Evolutionary conservation across 495 filamentous ascomycete genomes (phyloP), one percentile per base, ranked within the genome.

Genomic region (Penicillium tannophilum): DNA sequence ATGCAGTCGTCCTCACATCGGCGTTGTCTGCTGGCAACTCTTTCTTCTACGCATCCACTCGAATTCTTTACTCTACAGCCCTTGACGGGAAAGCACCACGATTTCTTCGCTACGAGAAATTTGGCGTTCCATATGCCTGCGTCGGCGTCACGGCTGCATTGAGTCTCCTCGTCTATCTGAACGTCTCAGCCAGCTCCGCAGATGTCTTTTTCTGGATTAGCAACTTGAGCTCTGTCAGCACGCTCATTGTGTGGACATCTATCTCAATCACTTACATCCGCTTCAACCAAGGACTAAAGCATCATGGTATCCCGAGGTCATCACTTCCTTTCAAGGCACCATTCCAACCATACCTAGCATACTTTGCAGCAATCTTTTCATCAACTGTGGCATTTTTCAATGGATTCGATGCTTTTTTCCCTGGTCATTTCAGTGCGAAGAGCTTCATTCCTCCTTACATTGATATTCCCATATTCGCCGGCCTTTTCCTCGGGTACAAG

Each of bases 31-130:
- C 84, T 2, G 89, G 83, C 16, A 91, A 91, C 65, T 84, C 87
- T 1, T 90, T 87, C 75, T 78, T 91, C 58, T 92, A 90, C 69
- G 87, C 83, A 1, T 87, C 85, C 14, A 87, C 84, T 3, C 82
- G 90, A 42, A 84, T 87, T 54, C 79, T 93, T 7, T 88, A 89
- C 64, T 86, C 85, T 19, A 81, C 90, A 60, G 86, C 88, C 1
- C 67, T 81, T 31, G 79, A 86, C 53, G 82, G 86, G 7, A 84
- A 87, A 35, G 89, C 89, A 0, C 90, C 89, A 0, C 66, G 64
- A 0, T 60, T 87, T 56, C 80, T 92, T 59, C 70, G 55, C 6
- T 74, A 65, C 55, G 73, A 65, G 30, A 75, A 69, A 46, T 63
- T 65, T 41, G 74, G 74, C 2, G 76, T 82, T 7, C 80, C 76